A percentile compares a stretch with the other conserved stretches of the same genome.
phyloP scores from a whole-genome alignment of 2,329 filamentous ascomycete genomes.

The Gaeumannomyces tritici region DNA sequence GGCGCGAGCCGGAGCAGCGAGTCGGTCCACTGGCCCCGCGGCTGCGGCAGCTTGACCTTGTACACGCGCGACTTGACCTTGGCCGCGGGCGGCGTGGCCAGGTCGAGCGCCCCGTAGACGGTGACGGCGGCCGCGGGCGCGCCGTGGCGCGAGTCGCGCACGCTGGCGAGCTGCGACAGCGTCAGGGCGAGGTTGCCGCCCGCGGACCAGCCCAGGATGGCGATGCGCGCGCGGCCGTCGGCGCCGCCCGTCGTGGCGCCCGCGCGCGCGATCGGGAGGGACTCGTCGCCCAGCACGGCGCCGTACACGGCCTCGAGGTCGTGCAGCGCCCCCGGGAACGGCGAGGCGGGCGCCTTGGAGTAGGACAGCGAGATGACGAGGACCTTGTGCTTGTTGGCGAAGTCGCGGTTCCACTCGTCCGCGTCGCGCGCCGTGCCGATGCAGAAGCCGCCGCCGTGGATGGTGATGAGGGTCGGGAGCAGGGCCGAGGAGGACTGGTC shows the following conservation, averaged over 20 bases:
- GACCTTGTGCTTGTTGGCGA: slow-evolving; percentile 27
- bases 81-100: slow-evolving; percentile 18
- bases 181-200: slow-evolving; percentile 38
- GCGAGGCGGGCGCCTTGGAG: slow-evolving; percentile 30
- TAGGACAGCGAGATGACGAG: slow-evolving; percentile 40
- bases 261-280: slow-evolving; percentile 33
- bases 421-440: slow-evolving; percentile 31
- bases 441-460: slow-evolving; percentile 43
- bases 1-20: slow-evolving; percentile 15
- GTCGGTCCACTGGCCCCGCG: slow-evolving; percentile 17
- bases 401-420: slow-evolving; percentile 34
- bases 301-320: slow-evolving; percentile 34
- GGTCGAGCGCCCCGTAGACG: slow-evolving; percentile 35
- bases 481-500: slow-evolving; percentile 15
- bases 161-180: slow-evolving; percentile 25
- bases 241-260: not conserved
- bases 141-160: slow-evolving; percentile 14
- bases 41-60: slow-evolving; percentile 20
- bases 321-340: slow-evolving; percentile 32
- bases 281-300: slow-evolving; percentile 29
- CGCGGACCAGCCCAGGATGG: slow-evolving; percentile 38
- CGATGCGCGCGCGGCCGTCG: slow-evolving; percentile 25
- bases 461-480: slow-evolving; percentile 34
- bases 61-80: slow-evolving; percentile 23
- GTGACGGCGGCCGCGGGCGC: slow-evolving; percentile 24